Percentiles rank a stretch among this genome's conserved stretches.
phyloP scores from a whole-genome alignment of 2,329 filamentous ascomycete species.

The Alternaria arborescens region DNA sequence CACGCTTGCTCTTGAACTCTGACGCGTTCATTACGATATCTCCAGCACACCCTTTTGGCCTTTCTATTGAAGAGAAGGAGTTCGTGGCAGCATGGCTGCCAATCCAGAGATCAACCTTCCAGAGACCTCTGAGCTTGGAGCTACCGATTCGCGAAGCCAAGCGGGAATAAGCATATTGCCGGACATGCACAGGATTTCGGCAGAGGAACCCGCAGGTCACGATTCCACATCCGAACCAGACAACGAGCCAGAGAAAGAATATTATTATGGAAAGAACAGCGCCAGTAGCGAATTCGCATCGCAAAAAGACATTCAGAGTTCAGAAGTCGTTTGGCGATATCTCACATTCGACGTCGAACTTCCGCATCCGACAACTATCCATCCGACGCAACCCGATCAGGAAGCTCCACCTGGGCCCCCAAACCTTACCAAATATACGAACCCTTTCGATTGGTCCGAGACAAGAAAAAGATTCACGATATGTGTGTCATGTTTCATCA shows the following conservation, averaged over 20 bases:
- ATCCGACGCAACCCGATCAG: conserved; percentile 41
- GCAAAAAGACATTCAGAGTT: conserved; percentile 22
- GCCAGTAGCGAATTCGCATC: conserved; percentile 8
- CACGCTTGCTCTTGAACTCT: conserved; percentile 1
- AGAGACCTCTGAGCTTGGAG: conserved; percentile 24
- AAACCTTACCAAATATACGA: conserved; percentile 70
- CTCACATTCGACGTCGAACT: conserved; percentile 69
- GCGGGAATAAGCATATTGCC: conserved; percentile 45
- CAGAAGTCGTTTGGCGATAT: conserved; percentile 65
- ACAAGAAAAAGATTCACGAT: conserved; percentile 75
- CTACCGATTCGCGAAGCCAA: conserved; percentile 13
- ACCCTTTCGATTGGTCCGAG: conserved; percentile 77
- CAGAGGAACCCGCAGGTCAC: conserved; percentile 7
- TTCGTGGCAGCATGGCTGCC: conserved; percentile 42
- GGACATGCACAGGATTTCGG: conserved; percentile 4
- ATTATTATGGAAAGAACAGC: conserved; percentile 26
- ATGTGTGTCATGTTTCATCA: conserved; percentile 77
- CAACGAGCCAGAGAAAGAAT: conserved; percentile 25
- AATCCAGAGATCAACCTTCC: conserved; percentile 50
- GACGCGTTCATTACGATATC: conserved; percentile 7
- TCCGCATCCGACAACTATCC: conserved; percentile 57
- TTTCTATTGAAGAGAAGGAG: neutral
- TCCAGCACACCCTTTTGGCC: neutral
- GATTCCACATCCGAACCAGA: conserved; percentile 21
- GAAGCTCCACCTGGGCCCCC: conserved; percentile 65